phyloP scores from a whole-genome alignment of 1,284 basidiomycete genomes.

The Vanrija humicola region DNA sequence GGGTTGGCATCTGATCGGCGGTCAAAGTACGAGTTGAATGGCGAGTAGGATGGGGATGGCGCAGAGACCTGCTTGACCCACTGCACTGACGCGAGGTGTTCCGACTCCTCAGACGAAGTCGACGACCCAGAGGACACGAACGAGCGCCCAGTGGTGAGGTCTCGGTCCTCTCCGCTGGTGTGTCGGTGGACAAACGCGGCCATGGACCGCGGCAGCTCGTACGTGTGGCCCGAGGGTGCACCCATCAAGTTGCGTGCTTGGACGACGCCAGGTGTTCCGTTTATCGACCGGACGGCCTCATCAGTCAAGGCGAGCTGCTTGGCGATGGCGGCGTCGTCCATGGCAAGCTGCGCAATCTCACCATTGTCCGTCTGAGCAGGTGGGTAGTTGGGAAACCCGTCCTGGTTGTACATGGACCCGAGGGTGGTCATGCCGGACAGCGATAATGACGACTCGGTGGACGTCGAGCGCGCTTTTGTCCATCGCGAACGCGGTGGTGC shows the following conservation, averaged over 20 bases:
- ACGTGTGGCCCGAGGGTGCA: constrained; percentile 13
- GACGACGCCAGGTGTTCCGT: constrained; percentile 38
- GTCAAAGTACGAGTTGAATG: constrained; percentile 4
- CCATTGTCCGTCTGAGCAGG: constrained; percentile 13
- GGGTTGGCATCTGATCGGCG: constrained; percentile 1
- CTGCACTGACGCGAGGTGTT: constrained; percentile 41
- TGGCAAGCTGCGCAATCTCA: constrained; percentile 14
- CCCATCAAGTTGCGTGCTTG: constrained; percentile 23
- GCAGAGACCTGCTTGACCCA: constrained; percentile 33
- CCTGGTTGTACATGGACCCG: constrained; percentile 42
- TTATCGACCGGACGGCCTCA: constrained; percentile 41
- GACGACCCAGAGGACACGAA: constrained; percentile 24
- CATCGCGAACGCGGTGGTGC: constrained; percentile 10
- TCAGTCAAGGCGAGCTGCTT: constrained; percentile 38
- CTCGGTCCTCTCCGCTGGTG: constrained; percentile 22
- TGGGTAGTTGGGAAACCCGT: constrained; percentile 36
- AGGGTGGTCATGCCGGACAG: constrained; percentile 24
- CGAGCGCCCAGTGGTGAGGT: constrained; percentile 12
- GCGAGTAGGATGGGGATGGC: constrained; percentile 1
- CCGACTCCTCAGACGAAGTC: constrained; percentile 42
- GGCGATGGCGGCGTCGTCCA: constrained; percentile 18
- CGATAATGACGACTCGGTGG: constrained; percentile 33
- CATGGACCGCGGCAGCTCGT: constrained; percentile 18
- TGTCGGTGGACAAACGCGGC: constrained; percentile 18
- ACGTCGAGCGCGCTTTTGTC: constrained; percentile 27